phyloP scores from a whole-genome alignment of 148 eudicot genomes.

The Hydrangea macrophylla region DNA sequence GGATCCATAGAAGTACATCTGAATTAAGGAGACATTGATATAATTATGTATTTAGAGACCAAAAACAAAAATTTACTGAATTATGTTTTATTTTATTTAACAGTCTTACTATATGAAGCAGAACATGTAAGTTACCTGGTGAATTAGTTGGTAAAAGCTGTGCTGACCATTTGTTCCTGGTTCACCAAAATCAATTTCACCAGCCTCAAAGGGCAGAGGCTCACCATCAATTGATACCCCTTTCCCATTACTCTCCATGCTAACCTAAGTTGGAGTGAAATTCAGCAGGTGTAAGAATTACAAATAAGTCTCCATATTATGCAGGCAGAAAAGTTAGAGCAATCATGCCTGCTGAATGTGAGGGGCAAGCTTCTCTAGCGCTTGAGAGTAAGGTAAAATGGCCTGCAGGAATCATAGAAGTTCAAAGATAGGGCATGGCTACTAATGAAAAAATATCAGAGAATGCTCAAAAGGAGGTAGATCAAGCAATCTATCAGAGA shows the following conservation, averaged over 20 bases:
- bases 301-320: not conserved
- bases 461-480: conserved; percentile 3
- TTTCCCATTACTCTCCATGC: conserved; percentile 96
- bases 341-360: conserved; percentile 77
- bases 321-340: not conserved
- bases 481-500: not conserved
- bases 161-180: conserved; percentile 94
- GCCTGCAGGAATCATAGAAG: conserved; percentile 41
- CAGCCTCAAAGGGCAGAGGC: conserved; percentile 64
- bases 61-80: not conserved
- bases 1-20: not conserved
- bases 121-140: conserved; percentile 47
- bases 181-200: conserved; percentile 92
- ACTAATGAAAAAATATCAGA: not conserved
- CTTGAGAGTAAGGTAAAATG: conserved; percentile 81
- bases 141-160: conserved; percentile 87
- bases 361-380: conserved; percentile 78
- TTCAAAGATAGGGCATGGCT: not conserved
- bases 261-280: conserved; percentile 44
- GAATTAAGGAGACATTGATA: not conserved
- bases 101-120: not conserved
- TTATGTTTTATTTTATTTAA: not conserved
- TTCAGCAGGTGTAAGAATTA: conserved; percentile 2
- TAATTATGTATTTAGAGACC: not conserved
- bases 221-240: conserved; percentile 84